Conservation (phyloP, 805 yeast genomes). For the Saturnispora besseyi region DNA sequence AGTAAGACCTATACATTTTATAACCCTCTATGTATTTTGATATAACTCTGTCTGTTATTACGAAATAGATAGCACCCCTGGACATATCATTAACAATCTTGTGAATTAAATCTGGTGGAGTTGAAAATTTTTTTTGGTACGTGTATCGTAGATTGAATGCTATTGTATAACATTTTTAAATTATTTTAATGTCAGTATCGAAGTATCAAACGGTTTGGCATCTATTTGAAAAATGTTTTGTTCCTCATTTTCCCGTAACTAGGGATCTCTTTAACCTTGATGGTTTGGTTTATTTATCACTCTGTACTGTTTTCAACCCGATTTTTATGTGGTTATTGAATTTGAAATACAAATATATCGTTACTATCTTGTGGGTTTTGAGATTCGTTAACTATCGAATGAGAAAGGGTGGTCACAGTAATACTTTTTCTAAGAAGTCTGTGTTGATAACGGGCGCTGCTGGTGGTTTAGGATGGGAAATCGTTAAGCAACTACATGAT, state of each 20-base stretch:
- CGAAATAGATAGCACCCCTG: too few relatives aligned
- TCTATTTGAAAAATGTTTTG: slow-evolving; percentile 1
- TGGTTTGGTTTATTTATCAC: slow-evolving; percentile 6
- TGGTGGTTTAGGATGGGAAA: slow-evolving; percentile 39
- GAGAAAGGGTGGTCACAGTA: neutral
- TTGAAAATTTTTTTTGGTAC: neutral
- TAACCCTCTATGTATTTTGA: neutral
- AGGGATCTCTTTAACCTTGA: slow-evolving; percentile 11
- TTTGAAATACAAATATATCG: slow-evolving; percentile 1
- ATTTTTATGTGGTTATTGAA: slow-evolving; percentile 7
- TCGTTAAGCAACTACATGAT: slow-evolving; percentile 20
- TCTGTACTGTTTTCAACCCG: slow-evolving; percentile 12
- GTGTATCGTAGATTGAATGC: neutral
- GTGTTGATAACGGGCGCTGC: slow-evolving; percentile 38
- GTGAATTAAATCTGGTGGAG: neutral
- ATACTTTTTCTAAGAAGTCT: neutral
- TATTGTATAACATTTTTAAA: neutral
- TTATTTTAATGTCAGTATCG: neutral
- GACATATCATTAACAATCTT: too few relatives aligned
- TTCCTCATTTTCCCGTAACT: slow-evolving; percentile 1
- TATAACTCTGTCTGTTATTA: slow-evolving; percentile 6
- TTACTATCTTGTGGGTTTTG: slow-evolving; percentile 16
- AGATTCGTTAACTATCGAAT: slow-evolving; percentile 14
- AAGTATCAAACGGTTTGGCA: neutral
- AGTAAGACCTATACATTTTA: neutral